A percentile compares a stretch with the other conserved stretches of the same genome.
phyloP scores from a whole-genome alignment of 768 basidiomycete genomes.

The Mycena sanguinolenta region DNA sequence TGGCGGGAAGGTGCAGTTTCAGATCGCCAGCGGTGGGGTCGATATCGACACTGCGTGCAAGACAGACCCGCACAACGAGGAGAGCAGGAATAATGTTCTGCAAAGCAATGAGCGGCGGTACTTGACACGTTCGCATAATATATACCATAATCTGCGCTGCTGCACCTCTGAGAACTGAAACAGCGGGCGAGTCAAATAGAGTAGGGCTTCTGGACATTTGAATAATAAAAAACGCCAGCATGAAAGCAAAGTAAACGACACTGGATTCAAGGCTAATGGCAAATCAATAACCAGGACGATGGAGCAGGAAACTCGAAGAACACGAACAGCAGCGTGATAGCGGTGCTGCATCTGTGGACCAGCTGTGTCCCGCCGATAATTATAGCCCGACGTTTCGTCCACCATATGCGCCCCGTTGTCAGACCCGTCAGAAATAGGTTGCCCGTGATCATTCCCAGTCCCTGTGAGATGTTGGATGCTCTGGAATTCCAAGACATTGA shows the following conservation, averaged over 20 bases:
- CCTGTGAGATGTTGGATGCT: neutral
- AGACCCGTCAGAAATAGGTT: slow-evolving; percentile 12
- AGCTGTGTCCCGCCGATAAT: neutral
- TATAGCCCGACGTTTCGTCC: slow-evolving; percentile 2
- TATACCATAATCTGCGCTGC: neutral
- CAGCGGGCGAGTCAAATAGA: neutral
- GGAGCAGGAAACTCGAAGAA: neutral
- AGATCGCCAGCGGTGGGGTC: neutral
- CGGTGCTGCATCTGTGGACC: slow-evolving; percentile 11
- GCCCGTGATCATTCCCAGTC: neutral
- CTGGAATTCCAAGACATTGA: neutral
- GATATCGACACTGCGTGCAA: neutral
- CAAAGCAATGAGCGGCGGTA: neutral
- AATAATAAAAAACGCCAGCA: neutral
- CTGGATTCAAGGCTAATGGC: neutral
- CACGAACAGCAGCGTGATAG: slow-evolving; percentile 13
- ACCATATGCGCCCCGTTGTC: slow-evolving; percentile 11
- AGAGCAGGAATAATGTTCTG: neutral
- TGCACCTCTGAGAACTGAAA: neutral
- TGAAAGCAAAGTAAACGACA: neutral
- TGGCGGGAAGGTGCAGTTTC: neutral
- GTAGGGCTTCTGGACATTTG: neutral
- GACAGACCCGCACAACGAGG: neutral
- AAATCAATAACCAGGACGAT: neutral
- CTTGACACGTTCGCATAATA: neutral